Evolutionary conservation across 805 yeast genomes (phyloP).

Genomic region (Candida alai): DNA sequence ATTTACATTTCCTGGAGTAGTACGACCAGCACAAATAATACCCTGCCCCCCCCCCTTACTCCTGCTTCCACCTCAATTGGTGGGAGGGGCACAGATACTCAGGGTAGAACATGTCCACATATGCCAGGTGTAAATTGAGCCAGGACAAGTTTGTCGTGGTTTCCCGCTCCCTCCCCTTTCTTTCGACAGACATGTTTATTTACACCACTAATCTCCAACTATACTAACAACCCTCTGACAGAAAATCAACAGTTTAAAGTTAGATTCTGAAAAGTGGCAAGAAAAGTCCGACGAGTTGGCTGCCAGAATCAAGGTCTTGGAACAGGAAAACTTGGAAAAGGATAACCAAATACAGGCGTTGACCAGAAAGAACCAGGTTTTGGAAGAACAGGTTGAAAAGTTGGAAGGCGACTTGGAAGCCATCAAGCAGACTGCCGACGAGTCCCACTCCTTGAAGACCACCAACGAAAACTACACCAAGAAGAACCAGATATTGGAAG

Average conservation of each 20-base stretch:
- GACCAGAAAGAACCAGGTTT: slow-evolving; percentile 84
- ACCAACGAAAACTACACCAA: slow-evolving; percentile 88
- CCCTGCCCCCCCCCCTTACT: too few relatives aligned
- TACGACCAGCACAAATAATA: too few relatives aligned
- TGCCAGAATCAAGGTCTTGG: slow-evolving; percentile 79
- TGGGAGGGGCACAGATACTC: too few relatives aligned
- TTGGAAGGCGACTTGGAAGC: slow-evolving; percentile 70
- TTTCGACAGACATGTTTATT: too few relatives aligned
- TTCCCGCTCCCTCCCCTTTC: too few relatives aligned
- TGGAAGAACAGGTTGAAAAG: slow-evolving; percentile 80
- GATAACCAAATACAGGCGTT: slow-evolving; percentile 93
- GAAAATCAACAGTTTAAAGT: slow-evolving; percentile 86
- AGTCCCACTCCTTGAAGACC: slow-evolving; percentile 81
- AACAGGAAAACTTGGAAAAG: slow-evolving; percentile 86
- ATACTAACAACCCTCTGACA: slow-evolving; percentile 23
- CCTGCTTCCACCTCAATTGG: too few relatives aligned
- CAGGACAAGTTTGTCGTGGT: too few relatives aligned
- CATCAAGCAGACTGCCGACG: slow-evolving; percentile 84
- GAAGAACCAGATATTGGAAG: slow-evolving; percentile 85
- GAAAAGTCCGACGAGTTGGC: slow-evolving; percentile 89
- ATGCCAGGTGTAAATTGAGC: too few relatives aligned
- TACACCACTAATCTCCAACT: too few relatives aligned
- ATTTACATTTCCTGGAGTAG: too few relatives aligned
- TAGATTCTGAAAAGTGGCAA: slow-evolving; percentile 97
- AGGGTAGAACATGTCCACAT: too few relatives aligned